Evolutionary conservation across 2,329 filamentous ascomycete genomes (phyloP), one percentile per base, ranked within the genome.

Genomic region (Epichloe festucae): DNA sequence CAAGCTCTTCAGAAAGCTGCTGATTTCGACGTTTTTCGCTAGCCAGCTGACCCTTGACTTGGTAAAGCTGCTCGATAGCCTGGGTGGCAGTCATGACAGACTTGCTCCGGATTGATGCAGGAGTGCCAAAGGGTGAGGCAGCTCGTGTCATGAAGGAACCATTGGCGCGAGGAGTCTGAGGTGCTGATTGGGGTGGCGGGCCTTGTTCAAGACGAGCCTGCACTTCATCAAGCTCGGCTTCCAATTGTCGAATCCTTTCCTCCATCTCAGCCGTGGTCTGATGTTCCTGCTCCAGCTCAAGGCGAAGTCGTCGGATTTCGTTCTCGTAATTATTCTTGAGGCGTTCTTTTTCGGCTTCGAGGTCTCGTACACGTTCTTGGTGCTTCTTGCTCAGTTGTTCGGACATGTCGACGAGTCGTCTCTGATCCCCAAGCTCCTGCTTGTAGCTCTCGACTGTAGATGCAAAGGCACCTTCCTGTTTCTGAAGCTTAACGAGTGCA

Each of bases 391-490:
- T 82, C 50, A 86, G 82, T 61, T 90, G 83, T 53, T 87, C 79
- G 57, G 88, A 87, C 63, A 94, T 77, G 55, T 95, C 85, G 2
- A 89, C 87, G 19, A 98, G 76, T 44, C 93, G 81, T 53, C 81
- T 82, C 27, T 86, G 82, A 55, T 85, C 85, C 57, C 94, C 89
- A 7, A 95, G 75, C 64, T 97, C 90, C 52, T 90, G 83, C 59
- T 85, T 82, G 73, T 93, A 94, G 54, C 85, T 84, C 64, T 96
- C 86, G 55, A 95, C 84, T n/a, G 83, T 82, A 50, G 87, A 81
- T 2, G 87, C 84, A 27, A 86, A 85, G 19, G 87, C 80, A 62
- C 95, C 89, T 62, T 93, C 85, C 36, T 96, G 77, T 63, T 89
- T 84, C 62, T 96, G 89, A 34, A 95, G 81, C 62, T 84, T 89